Base-by-base conservation (phyloP, 345 rosid species). In the Linum tenue region DNA sequence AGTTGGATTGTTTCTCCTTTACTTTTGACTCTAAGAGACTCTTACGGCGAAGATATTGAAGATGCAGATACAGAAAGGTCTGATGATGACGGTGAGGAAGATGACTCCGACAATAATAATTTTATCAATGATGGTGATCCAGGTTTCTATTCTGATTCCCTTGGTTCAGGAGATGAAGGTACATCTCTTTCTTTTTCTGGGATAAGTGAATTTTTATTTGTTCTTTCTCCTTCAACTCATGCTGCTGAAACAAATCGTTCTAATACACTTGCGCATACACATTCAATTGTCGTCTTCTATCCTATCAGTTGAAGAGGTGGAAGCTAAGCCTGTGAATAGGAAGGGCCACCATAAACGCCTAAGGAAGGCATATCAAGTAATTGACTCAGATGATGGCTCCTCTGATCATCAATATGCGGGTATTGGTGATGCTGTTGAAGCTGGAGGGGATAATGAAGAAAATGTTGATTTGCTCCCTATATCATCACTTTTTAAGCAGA, bases 81-180 rank as follows among this genome's bases (percentile, higher is more conserved):
- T 17, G 43, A 37, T 43, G 62, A 60, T 58, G 43, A 38, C 44
- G 67, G 69, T 1, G 80, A 72, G 66, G 89, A 84, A 56, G 92
- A 83, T 60, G 80, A 82, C 5, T 84, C 82, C 65, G 85, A 75
- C 1, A 89, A 77, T 71, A 90, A 77, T 71, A 91, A 96, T 69
- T 91, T 91, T 71, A 88, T 91, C 5, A 68, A 88, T 66, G 97
- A 86, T 31, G 78, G 66, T 39, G 85, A 87, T 50, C 76, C 67
- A 0, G 56, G 63, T 44, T 58, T 38, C 37, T 22, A 41, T 12
- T 55, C 77, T 3, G 56, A 79, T 67, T 76, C 84, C 56, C 75
- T 76, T 15, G 59, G 63, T 63, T 78, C 76, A 42, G 66, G 53
- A 67, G 80, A 60, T 66, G 73, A 48, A 71, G 72, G 95, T 87